These are phyloP conservation scores for Cladophialophora yegresii DNA, from an alignment of 2,329 filamentous ascomycete species.

Conservation along the genomic window DNA sequence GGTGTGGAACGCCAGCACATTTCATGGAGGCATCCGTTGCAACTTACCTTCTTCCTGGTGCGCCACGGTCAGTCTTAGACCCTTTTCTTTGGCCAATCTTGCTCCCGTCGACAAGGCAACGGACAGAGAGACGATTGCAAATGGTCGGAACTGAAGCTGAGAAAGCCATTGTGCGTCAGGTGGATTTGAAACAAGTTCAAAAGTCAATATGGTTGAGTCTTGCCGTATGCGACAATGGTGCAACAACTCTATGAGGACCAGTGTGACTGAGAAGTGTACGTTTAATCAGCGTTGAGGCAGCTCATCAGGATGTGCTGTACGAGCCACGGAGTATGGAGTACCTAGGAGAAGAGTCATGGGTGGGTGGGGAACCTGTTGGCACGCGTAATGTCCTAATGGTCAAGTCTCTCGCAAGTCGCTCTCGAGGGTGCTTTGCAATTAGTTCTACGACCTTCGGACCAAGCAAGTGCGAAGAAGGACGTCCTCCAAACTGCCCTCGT, in stretches of 20 bases:
- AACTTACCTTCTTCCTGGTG: not conserved
- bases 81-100: not conserved
- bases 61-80: not conserved
- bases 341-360: not conserved
- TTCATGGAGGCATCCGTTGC: not conserved
- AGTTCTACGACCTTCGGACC: too few relatives aligned
- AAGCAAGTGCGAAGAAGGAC: too few relatives aligned
- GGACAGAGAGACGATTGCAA: not conserved
- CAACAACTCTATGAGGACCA: constrained; percentile 1
- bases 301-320: not conserved
- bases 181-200: constrained; percentile 1
- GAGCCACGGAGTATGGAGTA: too few relatives aligned
- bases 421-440: too few relatives aligned
- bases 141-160: not conserved
- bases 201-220: not conserved
- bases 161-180: constrained; percentile 1
- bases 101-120: not conserved
- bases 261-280: not conserved
- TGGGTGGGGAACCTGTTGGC: not conserved
- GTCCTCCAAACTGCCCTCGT: too few relatives aligned
- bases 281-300: constrained; percentile 3
- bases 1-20: not conserved
- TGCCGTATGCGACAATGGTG: constrained; percentile 8
- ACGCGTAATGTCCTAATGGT: not conserved
- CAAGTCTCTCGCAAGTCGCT: too few relatives aligned